Evolutionary conservation across 2,329 filamentous ascomycete species (phyloP), one percentile per base, ranked within the genome.

Genomic region (Cladosporium velox): DNA sequence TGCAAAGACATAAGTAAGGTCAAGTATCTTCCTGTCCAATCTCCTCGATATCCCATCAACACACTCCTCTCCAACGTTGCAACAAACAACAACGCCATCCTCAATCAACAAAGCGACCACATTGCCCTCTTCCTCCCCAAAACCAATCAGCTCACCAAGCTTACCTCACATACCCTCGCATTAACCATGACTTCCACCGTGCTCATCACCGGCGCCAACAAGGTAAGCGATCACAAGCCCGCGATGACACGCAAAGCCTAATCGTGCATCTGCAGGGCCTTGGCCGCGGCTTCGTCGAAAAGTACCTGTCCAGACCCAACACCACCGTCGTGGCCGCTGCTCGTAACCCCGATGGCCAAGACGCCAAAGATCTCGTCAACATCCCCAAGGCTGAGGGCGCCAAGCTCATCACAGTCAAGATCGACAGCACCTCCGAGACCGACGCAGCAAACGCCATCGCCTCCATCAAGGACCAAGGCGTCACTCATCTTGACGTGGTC

Each of bases 401-500:
- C 57, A 30, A 59, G 21, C 35, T 59, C 18, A 59, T 59, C 57
- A 41, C 41, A 26, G 57, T 59, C 34, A 59, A 44, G 41, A 41
- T 59, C 28, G 35, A 59, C 28, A 44, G 57, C 35, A 28, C 57
- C 12, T 59, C 57, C 10, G 21, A 15, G 18, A 41, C 10, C 11
- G 57, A 59, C 24, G 57, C 57, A 26, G 35, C 12, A 28, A 35
- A 59, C 35, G 24, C 57, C 35, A 28, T 41, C 34, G 34, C 54
- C 21, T 15, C 28, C 12, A 24, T 26, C 10, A 41, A 59, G 10
- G 21, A 41, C 3, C 57, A 59, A n/a, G 57, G 35, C 57, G 41
- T 59, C 15, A 41, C 34, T 2, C 57, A 59, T 6, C 24, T 59
- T 14, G 35, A 59, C 8, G 34, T 44, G 3, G 57, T 59, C 21